Evolutionary conservation across 2,329 filamentous ascomycete species (phyloP).

Genomic region (Colletotrichum lini): DNA sequence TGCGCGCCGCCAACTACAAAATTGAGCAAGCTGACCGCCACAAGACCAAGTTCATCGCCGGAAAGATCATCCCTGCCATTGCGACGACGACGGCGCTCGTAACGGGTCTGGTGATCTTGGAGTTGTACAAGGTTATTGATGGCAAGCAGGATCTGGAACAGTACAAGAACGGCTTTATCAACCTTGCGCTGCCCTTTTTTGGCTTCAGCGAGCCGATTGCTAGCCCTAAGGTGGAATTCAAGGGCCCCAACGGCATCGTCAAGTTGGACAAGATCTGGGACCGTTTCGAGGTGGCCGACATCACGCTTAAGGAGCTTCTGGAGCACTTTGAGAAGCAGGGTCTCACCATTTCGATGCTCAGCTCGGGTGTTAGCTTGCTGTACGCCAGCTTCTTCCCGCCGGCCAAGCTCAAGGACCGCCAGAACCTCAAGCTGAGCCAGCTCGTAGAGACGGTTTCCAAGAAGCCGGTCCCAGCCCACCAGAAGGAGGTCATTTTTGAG

Average conservation of each 20-base stretch:
- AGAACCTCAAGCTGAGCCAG: conserved; percentile 87
- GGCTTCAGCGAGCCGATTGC: conserved; percentile 97
- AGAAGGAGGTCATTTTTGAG: conserved; percentile 97
- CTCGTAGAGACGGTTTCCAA: conserved; percentile 91
- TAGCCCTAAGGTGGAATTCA: conserved; percentile 92
- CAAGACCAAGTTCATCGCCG: conserved; percentile 99
- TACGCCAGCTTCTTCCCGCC: conserved; percentile 94
- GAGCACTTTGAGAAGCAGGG: conserved; percentile 86
- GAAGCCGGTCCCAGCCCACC: conserved; percentile 90
- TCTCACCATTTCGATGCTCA: conserved; percentile 90
- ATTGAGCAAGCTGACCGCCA: conserved; percentile 93
- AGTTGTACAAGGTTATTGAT: conserved; percentile 96
- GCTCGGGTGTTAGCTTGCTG: conserved; percentile 94
- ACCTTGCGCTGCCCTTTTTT: conserved; percentile 96
- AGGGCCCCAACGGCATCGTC: conserved; percentile 83
- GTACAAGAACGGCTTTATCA: conserved; percentile 99
- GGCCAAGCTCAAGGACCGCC: conserved; percentile 83
- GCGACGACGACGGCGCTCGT: conserved; percentile 97
- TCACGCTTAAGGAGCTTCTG: conserved; percentile 88
- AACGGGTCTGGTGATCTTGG: conserved; percentile 91
- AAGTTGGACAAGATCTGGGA: conserved; percentile 98
- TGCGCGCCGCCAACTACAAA: conserved; percentile 98
- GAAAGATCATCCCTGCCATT: conserved; percentile 99
- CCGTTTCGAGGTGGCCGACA: conserved; percentile 90
- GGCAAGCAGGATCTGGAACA: conserved; percentile 97